phyloP scores from a whole-genome alignment of 73 alveolate genomes.

The Breviolum minutum region DNA sequence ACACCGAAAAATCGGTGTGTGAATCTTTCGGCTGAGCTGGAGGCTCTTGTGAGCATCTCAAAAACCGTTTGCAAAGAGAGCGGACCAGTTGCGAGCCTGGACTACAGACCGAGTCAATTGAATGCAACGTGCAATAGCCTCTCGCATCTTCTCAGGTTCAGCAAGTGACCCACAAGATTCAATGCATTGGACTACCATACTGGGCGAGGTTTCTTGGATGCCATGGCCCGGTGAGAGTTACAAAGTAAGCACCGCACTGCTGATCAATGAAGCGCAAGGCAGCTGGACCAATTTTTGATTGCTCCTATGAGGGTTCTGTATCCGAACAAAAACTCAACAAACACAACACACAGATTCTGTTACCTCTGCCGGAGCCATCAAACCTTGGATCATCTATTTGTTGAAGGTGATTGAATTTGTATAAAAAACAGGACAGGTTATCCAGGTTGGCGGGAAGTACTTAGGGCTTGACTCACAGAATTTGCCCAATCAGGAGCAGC shows the following conservation, averaged over 20 bases:
- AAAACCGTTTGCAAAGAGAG: slow-evolving; percentile 26
- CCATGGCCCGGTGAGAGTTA: neutral
- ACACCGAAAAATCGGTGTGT: neutral
- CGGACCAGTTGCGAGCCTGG: slow-evolving; percentile 52
- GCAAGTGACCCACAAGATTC: no score
- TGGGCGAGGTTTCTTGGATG: neutral
- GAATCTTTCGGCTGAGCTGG: neutral
- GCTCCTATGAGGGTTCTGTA: neutral
- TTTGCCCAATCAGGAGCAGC: slow-evolving; percentile 34
- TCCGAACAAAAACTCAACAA: neutral
- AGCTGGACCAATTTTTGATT: slow-evolving; percentile 16
- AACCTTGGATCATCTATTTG: neutral
- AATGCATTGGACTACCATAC: neutral
- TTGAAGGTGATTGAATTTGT: neutral
- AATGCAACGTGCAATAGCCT: neutral
- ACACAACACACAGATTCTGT: neutral
- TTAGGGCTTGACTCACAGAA: neutral
- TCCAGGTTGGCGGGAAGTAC: neutral
- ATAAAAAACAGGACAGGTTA: neutral
- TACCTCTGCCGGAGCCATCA: slow-evolving; percentile 48
- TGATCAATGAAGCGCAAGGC: slow-evolving; percentile 89
- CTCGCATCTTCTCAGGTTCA: neutral
- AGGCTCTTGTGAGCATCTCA: slow-evolving; percentile 59
- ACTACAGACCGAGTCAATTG: neutral
- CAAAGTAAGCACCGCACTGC: slow-evolving; percentile 14